Percentiles rank a stretch among this genome's conserved stretches.
Evolutionary conservation across 768 basidiomycete genomes (phyloP).

Genomic region (Trametes elegans): DNA sequence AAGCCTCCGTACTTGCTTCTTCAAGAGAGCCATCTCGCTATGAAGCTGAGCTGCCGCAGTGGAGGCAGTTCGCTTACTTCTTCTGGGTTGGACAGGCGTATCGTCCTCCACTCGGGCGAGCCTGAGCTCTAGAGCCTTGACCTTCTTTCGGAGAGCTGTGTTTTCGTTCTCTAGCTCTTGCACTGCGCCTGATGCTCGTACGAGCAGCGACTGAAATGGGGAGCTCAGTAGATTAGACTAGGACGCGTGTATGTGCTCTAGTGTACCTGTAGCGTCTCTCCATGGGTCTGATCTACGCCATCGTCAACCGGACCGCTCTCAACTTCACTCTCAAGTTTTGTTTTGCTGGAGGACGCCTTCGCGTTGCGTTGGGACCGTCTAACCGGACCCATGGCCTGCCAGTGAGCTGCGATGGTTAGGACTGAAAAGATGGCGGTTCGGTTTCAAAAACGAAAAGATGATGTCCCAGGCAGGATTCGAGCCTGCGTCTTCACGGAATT

Average conservation of each 20-base stretch:
- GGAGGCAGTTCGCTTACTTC: slow-evolving; percentile 10
- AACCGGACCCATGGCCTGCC: neutral
- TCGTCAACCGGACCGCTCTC: neutral
- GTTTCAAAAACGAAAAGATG: too few relatives aligned
- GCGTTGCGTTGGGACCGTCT: slow-evolving; percentile 1
- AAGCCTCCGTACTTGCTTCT: slow-evolving; percentile 22
- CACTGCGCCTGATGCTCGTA: slow-evolving; percentile 8
- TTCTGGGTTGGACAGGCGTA: slow-evolving; percentile 22
- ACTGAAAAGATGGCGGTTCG: neutral
- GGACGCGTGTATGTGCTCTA: too few relatives aligned
- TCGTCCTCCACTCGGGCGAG: slow-evolving; percentile 23
- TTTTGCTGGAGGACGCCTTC: slow-evolving; percentile 5
- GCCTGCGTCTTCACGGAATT: slow-evolving; percentile 20
- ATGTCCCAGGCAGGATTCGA: slow-evolving; percentile 20
- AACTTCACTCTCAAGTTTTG: neutral
- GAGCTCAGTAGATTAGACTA: too few relatives aligned
- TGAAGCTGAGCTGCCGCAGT: slow-evolving; percentile 15
- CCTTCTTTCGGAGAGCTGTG: slow-evolving; percentile 13
- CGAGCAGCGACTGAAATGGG: neutral
- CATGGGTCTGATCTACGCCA: neutral
- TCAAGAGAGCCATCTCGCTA: slow-evolving; percentile 22
- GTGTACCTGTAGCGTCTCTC: neutral
- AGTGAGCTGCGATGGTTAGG: neutral
- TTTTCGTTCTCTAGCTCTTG: slow-evolving; percentile 18
- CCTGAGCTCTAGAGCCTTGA: slow-evolving; percentile 17